Base-by-base conservation (phyloP, 1,284 basidiomycete species). In the Schizophyllum commune region DNA sequence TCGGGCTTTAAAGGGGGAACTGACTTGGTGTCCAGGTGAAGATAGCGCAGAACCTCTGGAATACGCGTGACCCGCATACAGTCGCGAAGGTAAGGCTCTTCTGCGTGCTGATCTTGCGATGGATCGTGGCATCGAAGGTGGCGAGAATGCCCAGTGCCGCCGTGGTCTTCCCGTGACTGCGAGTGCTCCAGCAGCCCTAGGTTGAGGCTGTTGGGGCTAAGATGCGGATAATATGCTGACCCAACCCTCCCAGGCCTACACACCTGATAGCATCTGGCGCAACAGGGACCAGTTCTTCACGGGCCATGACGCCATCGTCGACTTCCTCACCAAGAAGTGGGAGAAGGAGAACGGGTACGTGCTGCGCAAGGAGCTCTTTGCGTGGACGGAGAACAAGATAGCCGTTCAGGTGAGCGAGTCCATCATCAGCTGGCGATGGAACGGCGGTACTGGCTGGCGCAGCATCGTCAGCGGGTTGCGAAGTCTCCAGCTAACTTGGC, bases 311-410 rank as follows among this genome's bases (percentile, higher is more conserved):
- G 76, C 77, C 58, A 80, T 86, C 56, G 73, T 77, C 62, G 66
- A 72, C 56, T 85, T 86, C 69, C 68, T 87, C 59, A 75, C 71
- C 9, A 71, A 73, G 63, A 88, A 86, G 65, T 88, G 84, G 84
- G 67, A 72, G 58, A 79, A 74, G 64, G 84, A 86, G 69, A 71
- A 75, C 61, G 70, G 69, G 57, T 70, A 72, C 62, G 58, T 68
- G 54, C 71, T 85, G 55, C 68, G 82, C 55, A 85, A 85, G 68
- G 82, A 84, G 67, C 71, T 86, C 20, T 86, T 86, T 63, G 74
- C 81, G 1, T 86, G 82, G 66, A 71, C 71, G 19, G 81, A 80
- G 54, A 80, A 86, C 70, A 81, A 77, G 69, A 85, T 87, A 68
- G 84, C 79, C 13, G 84, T 83, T 32, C 74, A 76, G 67, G 75